A percentile compares a stretch with the other conserved stretches of the same genome.
Conservation (phyloP, 305 asterid species). For the Coffea humblotiana region DNA sequence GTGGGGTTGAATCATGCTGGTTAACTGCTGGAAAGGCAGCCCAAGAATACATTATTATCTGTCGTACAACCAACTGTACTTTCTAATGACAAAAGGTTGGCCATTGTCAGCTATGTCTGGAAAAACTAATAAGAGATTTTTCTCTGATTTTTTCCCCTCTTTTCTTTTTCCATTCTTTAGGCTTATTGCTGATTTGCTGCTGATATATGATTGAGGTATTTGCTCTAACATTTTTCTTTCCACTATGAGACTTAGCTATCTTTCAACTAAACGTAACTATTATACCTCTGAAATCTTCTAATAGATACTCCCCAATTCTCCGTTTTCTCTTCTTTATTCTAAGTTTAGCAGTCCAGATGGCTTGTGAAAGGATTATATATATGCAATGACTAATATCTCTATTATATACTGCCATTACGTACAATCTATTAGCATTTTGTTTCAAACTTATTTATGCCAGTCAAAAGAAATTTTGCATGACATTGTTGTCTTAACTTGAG, state of each 20-base stretch:
- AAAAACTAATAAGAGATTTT: neutral
- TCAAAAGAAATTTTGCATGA: neutral
- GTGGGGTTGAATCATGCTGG: neutral
- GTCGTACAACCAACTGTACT: neutral
- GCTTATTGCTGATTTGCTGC: neutral
- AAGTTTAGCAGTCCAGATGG: neutral
- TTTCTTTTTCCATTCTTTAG: neutral
- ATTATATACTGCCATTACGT: too few species aligned
- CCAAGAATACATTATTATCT: neutral
- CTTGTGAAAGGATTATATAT: neutral
- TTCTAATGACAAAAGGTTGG: neutral
- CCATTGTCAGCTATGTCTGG: slow-evolving; percentile 1
- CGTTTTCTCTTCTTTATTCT: neutral
- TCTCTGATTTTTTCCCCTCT: neutral
- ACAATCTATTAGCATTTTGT: neutral
- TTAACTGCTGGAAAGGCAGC: neutral
- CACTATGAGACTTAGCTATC: neutral
- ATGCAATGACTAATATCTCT: neutral
- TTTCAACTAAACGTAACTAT: neutral
- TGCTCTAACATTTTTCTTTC: neutral
- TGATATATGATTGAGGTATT: neutral
- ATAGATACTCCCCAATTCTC: neutral
- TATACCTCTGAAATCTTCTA: neutral
- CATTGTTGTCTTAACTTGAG: neutral
- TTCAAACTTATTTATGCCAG: neutral